Base-by-base conservation (phyloP, 2,329 filamentous ascomycete genomes). In the Aureobasidium zeae region DNA sequence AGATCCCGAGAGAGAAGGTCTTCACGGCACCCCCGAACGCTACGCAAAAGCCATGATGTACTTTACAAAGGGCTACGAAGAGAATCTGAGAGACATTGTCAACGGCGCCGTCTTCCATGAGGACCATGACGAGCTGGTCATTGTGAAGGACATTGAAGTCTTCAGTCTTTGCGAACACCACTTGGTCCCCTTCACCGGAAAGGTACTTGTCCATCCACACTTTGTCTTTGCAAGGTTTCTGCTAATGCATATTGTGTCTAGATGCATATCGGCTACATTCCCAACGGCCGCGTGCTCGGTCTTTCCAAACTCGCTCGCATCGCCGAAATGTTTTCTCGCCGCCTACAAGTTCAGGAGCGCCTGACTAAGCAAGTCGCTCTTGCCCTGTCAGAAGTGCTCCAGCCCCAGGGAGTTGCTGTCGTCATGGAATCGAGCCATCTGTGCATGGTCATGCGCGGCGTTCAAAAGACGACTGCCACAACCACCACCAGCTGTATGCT, bases 201-300 rank as follows among this genome's bases (percentile, higher is more conserved):
- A 94, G 77, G 86, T 88, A 70, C 15, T 54, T 37, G 20, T 26
- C n/a, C n/a, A n/a, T n/a, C n/a, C n/a, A n/a, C n/a, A n/a, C n/a
- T n/a, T n/a, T n/a, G n/a, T n/a, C n/a, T n/a, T n/a, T n/a, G n/a
- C n/a, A n/a, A n/a, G n/a, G n/a, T n/a, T n/a, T n/a, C n/a, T n/a
- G n/a, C n/a, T n/a, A n/a, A n/a, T n/a, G n/a, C n/a, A n/a, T n/a
- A n/a, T n/a, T n/a, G n/a, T 24, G 39, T 5, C 12, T 4, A 93
- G 86, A 96, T 98, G 86, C 91, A 98, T 67, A 96, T 98, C 55
- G 91, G 88, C 47, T 98, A 98, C 65, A 96, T 98, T 51, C 91
- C 91, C 21, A 79, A 81, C 57, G 78, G 87, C 59, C 80, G 88
- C 47, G 88, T 98, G 41, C 86, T 98, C 49, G 91, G 91, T 37